These are phyloP conservation scores for Dillenia turbinata DNA, from an alignment of 164 flowering plant genomes.

Conservation along the genomic window DNA sequence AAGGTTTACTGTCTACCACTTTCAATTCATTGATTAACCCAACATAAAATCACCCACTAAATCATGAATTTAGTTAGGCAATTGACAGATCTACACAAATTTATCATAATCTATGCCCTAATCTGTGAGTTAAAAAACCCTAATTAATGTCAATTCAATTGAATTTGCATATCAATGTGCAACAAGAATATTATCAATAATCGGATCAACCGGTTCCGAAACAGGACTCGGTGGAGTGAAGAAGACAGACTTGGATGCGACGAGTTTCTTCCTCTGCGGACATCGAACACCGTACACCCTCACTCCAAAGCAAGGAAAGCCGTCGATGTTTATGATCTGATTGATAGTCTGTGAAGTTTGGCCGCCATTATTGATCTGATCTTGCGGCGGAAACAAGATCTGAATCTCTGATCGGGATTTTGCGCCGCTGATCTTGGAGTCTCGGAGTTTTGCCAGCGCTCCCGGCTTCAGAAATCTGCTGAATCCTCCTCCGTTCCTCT, in stretches of 20 bases:
- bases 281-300: slow-evolving; percentile 22
- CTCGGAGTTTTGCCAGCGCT: slow-evolving; percentile 34
- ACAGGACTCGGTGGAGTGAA: slow-evolving; percentile 19
- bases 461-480: slow-evolving; percentile 33
- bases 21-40: too few species aligned
- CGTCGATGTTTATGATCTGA: slow-evolving; percentile 19
- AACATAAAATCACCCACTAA: too few species aligned
- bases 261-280: slow-evolving; percentile 40
- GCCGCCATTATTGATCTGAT: not conserved
- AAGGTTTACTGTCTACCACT: too few species aligned
- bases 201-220: slow-evolving; percentile 14
- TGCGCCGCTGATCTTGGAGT: slow-evolving; percentile 28
- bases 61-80: too few species aligned
- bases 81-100: too few species aligned
- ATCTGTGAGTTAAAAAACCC: too few species aligned
- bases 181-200: slow-evolving; percentile 28
- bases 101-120: too few species aligned
- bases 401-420: slow-evolving; percentile 6
- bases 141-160: too few species aligned
- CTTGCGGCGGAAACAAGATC: slow-evolving; percentile 8
- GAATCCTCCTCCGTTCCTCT: slow-evolving; percentile 17
- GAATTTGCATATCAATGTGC: slow-evolving; percentile 19
- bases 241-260: slow-evolving; percentile 27
- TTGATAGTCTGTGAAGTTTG: not conserved
- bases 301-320: slow-evolving; percentile 22